Evolutionary conservation across 495 filamentous ascomycete genomes (phyloP).

Genomic region (Emericellopsis terricola): DNA sequence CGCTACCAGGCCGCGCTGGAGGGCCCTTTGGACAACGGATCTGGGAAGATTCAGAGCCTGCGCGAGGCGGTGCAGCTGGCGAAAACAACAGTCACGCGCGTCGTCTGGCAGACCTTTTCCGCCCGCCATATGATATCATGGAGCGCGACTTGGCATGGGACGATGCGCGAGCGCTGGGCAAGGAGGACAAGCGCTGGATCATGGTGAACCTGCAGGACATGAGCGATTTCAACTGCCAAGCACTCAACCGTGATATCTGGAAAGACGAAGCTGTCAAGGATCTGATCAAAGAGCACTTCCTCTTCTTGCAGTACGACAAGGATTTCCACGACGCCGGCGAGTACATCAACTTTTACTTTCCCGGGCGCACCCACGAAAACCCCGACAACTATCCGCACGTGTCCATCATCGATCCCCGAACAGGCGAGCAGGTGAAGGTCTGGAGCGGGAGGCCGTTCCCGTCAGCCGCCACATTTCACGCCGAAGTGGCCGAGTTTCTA

Average conservation of each 20-base stretch:
- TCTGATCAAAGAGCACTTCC: slow-evolving; percentile 76
- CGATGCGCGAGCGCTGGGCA: slow-evolving; percentile 63
- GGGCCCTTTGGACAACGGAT: slow-evolving; percentile 79
- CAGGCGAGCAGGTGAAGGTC: slow-evolving; percentile 91
- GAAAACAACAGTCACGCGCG: slow-evolving; percentile 9
- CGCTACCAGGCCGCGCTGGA: slow-evolving; percentile 8
- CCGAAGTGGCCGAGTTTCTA: slow-evolving; percentile 84
- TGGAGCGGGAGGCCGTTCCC: slow-evolving; percentile 77
- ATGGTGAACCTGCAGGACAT: slow-evolving; percentile 89
- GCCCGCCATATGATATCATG: slow-evolving; percentile 82
- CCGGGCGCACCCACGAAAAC: slow-evolving; percentile 47
- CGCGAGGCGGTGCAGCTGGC: slow-evolving; percentile 1
- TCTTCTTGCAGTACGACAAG: slow-evolving; percentile 86
- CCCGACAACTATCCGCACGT: slow-evolving; percentile 75
- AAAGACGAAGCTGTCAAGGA: slow-evolving; percentile 62
- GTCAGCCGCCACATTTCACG: slow-evolving; percentile 62
- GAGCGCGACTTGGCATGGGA: slow-evolving; percentile 49
- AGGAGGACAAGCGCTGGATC: slow-evolving; percentile 79
- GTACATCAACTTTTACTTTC: slow-evolving; percentile 85
- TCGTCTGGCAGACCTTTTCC: slow-evolving; percentile 73
- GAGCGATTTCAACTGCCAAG: slow-evolving; percentile 80
- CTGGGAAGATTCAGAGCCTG: slow-evolving; percentile 53
- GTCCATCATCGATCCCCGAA: slow-evolving; percentile 86
- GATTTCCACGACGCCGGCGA: slow-evolving; percentile 53
- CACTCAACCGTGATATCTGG: slow-evolving; percentile 89